phyloP scores from a whole-genome alignment of 129 eudicot species.

The Ambrosia trifida region DNA sequence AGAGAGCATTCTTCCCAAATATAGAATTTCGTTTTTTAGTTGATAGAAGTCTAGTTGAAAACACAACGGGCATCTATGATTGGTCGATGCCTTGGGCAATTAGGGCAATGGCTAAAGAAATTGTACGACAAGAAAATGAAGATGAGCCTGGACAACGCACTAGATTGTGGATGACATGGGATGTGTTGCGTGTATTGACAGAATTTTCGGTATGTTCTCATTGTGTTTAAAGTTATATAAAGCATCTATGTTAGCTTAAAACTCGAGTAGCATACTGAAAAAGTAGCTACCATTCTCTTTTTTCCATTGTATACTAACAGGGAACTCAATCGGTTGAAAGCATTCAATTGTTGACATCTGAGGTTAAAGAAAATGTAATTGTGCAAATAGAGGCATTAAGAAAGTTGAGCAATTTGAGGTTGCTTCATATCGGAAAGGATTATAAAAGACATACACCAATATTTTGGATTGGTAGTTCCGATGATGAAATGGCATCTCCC shows the following conservation, averaged over 20 bases:
- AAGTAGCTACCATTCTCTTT: too few species aligned
- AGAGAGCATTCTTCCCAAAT: too few species aligned
- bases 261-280: not conserved
- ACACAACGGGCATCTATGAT: not conserved
- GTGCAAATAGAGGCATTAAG: not conserved
- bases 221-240: not conserved
- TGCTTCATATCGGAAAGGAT: not conserved
- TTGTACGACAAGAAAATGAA: constrained; percentile 23
- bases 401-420: constrained; percentile 8
- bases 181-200: constrained; percentile 7
- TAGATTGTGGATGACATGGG: constrained; percentile 16
- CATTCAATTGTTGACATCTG: not conserved
- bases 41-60: constrained; percentile 18
- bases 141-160: constrained; percentile 34
- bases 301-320: not conserved
- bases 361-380: not conserved
- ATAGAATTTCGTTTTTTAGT: too few species aligned
- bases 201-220: constrained; percentile 20
- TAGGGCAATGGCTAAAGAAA: not conserved
- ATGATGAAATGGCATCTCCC: not conserved
- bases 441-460: too few species aligned
- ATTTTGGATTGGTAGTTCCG: not conserved
- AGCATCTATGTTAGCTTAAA: not conserved
- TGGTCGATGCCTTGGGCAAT: constrained; percentile 5
- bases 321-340: constrained; percentile 19